phyloP scores from a whole-genome alignment of 2,329 filamentous ascomycete species.

The Sporothrix mexicana region DNA sequence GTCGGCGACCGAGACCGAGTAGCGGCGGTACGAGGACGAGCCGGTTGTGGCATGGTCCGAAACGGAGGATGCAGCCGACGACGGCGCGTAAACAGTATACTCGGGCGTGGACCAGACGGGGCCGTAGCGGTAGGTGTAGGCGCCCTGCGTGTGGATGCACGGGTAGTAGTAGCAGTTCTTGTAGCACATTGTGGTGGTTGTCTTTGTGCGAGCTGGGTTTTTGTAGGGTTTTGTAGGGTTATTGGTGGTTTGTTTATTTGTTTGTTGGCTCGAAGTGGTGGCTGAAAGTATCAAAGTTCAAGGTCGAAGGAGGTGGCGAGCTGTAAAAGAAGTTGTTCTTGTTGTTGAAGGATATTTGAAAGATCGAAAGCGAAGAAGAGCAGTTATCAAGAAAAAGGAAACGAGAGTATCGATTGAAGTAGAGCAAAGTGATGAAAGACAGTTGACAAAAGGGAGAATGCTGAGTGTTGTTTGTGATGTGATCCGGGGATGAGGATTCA shows the following conservation, averaged over 20 bases:
- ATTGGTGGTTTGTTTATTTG: background rate
- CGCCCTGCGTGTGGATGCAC: background rate
- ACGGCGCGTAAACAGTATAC: background rate
- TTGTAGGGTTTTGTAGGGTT: too few relatives aligned
- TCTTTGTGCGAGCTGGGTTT: background rate
- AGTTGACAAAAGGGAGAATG: background rate
- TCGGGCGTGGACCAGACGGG: background rate
- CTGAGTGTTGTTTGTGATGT: constrained; percentile 6
- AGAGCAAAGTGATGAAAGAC: background rate
- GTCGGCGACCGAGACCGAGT: background rate
- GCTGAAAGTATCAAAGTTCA: too few relatives aligned
- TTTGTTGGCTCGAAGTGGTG: background rate
- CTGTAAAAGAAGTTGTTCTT: background rate
- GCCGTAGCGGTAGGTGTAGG: background rate
- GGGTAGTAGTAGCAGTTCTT: constrained; percentile 6
- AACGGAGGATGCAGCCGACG: background rate
- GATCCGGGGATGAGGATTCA: background rate
- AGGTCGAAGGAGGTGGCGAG: background rate
- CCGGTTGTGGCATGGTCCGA: background rate
- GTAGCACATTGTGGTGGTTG: constrained; percentile 13
- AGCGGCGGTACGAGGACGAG: background rate
- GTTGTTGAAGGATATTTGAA: background rate
- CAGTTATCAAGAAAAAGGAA: background rate
- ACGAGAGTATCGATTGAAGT: background rate
- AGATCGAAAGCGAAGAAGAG: background rate